Base-by-base conservation (phyloP, 106 monocot species). In the Dioscorea alata region DNA sequence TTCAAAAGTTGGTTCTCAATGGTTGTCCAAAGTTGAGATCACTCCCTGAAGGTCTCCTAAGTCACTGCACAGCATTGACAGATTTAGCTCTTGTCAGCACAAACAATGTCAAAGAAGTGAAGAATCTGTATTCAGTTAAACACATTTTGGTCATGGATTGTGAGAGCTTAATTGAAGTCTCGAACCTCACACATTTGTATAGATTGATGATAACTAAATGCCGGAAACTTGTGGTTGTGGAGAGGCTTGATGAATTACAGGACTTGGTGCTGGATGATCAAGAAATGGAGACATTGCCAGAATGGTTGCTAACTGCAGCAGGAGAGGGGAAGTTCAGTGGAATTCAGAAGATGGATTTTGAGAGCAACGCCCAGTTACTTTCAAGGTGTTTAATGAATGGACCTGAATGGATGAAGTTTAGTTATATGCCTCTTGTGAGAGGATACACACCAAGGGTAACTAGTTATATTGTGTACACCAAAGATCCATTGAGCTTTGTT, bases 111-210 rank as follows among this genome's bases (percentile, higher is more conserved):
- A 20, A 49, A 49, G 65, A 33, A 20, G n/a, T 66, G 18, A 42
- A 66, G 34, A 66, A 23, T 20, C 65, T 66, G 13, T n/a, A 60
- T 8, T 48, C 61, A 6, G 24, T 60, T 7, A n/a, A 69, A 18
- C 4, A 1, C 8, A 9, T 74, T 61, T 1, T 19, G 1, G 32
- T 74, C 14, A 17, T 0, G 2, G 10, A 25, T 6, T 49, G 28
- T 23, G 2, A 5, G 23, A 51, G 13, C 24, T 16, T 76, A 9
- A 64, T 65, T 48, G 52, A 50, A 49, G 31, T 80, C 9, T 73
- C 80, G 25, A 60, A 70, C 24, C 48, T 74, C 12, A 63, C 80
- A 23, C 4, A 4, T 8, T 16, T 73, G 2, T 24, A 35, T 31
- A 10, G 28, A 13, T 42, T 79, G 4, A 0, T 1, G 8, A 21